phyloP scores from a whole-genome alignment of 2,329 filamentous ascomycete species.

The Fusarium papillatum region DNA sequence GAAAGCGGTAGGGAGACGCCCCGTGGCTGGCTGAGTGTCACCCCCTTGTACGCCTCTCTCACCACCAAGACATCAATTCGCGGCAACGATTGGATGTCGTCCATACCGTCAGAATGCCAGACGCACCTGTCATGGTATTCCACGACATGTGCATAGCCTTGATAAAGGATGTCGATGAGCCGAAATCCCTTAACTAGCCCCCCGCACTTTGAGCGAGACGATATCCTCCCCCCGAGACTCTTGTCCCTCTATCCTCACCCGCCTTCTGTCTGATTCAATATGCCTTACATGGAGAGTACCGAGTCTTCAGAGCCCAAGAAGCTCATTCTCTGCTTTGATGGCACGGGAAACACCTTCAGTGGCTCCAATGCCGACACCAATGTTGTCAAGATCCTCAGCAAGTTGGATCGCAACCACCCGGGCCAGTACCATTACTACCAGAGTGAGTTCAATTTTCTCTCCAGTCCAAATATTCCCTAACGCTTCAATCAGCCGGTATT shows the following conservation, averaged over 20 bases:
- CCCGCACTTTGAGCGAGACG: neutral
- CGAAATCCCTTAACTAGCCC: neutral
- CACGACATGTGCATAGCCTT: neutral
- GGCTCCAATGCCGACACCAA: conserved; percentile 65
- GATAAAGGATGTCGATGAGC: conserved; percentile 5
- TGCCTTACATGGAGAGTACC: conserved; percentile 29
- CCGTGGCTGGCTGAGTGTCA: conserved; percentile 2
- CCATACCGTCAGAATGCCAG: neutral
- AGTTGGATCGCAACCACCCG: conserved; percentile 59
- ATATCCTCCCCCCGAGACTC: neutral
- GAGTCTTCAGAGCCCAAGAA: conserved; percentile 49
- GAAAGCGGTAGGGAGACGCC: neutral
- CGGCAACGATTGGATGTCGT: neutral
- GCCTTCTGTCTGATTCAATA: conserved; percentile 2
- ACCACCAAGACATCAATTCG: neutral
- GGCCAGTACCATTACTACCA: conserved; percentile 65
- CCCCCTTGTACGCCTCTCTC: neutral
- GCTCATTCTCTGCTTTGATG: conserved; percentile 63
- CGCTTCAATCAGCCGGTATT: conserved; percentile 55
- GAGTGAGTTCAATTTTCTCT: conserved; percentile 44
- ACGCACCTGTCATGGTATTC: neutral
- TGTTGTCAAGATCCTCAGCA: conserved; percentile 63
- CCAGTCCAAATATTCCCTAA: neutral
- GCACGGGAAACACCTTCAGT: conserved; percentile 61
- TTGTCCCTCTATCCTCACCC: neutral